Conservation (phyloP, 805 yeast genomes). For the Candida andamanensis region DNA sequence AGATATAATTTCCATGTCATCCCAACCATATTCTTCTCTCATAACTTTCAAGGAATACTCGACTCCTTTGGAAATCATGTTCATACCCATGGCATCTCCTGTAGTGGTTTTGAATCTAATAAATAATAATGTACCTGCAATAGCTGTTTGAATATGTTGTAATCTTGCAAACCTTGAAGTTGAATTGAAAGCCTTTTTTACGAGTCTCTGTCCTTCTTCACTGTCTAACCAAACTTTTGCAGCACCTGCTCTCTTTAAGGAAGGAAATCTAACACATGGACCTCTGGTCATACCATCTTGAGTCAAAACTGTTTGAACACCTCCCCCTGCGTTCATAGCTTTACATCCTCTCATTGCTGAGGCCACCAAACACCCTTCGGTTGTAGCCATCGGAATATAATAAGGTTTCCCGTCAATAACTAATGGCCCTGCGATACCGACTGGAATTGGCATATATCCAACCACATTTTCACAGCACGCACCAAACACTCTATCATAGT, state of each 20-base stretch:
- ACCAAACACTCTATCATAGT: conserved; percentile 93
- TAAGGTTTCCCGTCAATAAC: conserved; percentile 82
- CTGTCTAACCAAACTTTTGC: conserved; percentile 95
- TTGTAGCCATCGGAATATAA: conserved; percentile 98
- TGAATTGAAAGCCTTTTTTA: conserved; percentile 89
- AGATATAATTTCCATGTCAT: conserved; percentile 88
- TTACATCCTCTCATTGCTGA: conserved; percentile 99
- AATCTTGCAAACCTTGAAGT: conserved; percentile 96
- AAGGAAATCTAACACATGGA: conserved; percentile 89
- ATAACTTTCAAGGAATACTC: conserved; percentile 79
- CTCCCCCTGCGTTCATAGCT: conserved; percentile 96
- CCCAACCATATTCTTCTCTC: conserved; percentile 86
- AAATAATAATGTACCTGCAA: conserved; percentile 86
- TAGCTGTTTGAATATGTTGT: conserved; percentile 84
- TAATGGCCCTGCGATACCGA: conserved; percentile 97
- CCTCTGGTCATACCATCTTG: conserved; percentile 99
- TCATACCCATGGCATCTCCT: conserved; percentile 99
- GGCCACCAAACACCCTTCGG: conserved; percentile 98
- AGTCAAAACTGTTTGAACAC: conserved; percentile 85
- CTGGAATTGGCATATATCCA: conserved; percentile 94
- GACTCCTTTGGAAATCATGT: conserved; percentile 98
- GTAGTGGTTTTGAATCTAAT: conserved; percentile 97
- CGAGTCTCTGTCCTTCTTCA: conserved; percentile 78
- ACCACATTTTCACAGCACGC: conserved; percentile 99
- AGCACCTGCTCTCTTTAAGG: conserved; percentile 83